phyloP scores from a whole-genome alignment of 2,329 filamentous ascomycete genomes.

The Ophiosphaerella herpotricha region DNA sequence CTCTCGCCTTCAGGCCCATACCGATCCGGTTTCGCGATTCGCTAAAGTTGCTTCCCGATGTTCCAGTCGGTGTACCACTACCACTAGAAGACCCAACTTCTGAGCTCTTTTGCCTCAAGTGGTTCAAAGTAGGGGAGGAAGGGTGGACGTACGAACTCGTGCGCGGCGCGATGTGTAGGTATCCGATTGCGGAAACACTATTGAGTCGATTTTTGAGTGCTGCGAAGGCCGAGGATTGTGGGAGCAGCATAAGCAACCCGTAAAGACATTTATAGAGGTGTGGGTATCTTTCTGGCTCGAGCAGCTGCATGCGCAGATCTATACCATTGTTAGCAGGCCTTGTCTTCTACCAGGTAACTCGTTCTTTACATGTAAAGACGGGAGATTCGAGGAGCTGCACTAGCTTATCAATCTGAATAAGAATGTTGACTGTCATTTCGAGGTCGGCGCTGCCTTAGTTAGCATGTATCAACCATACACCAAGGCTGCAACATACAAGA shows the following conservation, averaged over 20 bases:
- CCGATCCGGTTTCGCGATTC: conserved; percentile 6
- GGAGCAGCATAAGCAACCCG: conserved; percentile 95
- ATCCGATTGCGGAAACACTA: conserved; percentile 95
- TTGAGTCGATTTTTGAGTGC: conserved; percentile 95
- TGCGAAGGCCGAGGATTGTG: conserved; percentile 95
- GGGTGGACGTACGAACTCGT: conserved; percentile 69
- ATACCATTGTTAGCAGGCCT: background rate
- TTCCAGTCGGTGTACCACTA: conserved; percentile 39
- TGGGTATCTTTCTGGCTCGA: conserved; percentile 93
- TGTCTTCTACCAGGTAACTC: background rate
- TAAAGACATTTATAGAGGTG: conserved; percentile 98
- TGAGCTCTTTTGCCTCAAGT: conserved; percentile 50
- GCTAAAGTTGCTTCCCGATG: conserved; percentile 3
- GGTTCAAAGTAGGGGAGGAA: conserved; percentile 42
- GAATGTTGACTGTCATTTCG: conserved; percentile 98
- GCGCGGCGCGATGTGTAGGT: conserved; percentile 81
- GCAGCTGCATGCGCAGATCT: conserved; percentile 92
- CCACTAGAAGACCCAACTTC: conserved; percentile 43
- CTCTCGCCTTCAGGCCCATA: conserved; percentile 69
- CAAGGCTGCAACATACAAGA: conserved; percentile 68
- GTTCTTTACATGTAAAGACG: conserved; percentile 85
- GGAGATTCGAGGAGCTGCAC: conserved; percentile 96
- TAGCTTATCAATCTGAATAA: conserved; percentile 98
- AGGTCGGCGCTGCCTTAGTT: conserved; percentile 74
- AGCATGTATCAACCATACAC: conserved; percentile 18